Percentiles rank a stretch among this genome's conserved stretches.
Evolutionary conservation across 2,329 filamentous ascomycete genomes (phyloP).

Genomic region (Colletotrichum sp.): DNA sequence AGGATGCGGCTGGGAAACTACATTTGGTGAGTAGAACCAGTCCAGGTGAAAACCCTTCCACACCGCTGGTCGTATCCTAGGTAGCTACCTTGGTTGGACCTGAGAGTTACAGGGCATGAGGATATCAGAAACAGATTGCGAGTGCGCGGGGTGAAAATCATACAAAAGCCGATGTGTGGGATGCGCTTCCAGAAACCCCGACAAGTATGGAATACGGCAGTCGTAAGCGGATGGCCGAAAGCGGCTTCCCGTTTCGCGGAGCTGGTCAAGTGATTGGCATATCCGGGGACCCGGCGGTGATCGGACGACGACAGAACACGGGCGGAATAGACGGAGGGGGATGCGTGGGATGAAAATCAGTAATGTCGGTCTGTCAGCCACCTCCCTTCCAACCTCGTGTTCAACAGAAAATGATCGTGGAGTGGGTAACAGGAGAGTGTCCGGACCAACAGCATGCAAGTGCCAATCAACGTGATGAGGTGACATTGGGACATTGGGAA

Average conservation of each 20-base stretch:
- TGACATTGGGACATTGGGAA: background rate
- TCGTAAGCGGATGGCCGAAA: background rate
- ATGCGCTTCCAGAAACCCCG: background rate
- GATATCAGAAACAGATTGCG: too few relatives aligned
- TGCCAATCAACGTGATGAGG: background rate
- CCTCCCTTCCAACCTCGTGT: constrained; percentile 2
- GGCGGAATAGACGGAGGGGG: background rate
- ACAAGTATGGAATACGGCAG: background rate
- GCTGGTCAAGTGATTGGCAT: background rate
- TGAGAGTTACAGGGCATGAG: too few relatives aligned
- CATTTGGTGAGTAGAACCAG: too few relatives aligned
- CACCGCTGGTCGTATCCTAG: too few relatives aligned
- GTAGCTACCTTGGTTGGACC: too few relatives aligned
- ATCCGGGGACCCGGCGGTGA: background rate
- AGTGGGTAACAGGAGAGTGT: background rate
- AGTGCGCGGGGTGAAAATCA: too few relatives aligned
- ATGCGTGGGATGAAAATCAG: background rate
- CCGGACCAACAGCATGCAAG: background rate
- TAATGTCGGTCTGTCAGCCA: constrained; percentile 1
- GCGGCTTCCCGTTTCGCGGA: background rate
- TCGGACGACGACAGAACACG: background rate
- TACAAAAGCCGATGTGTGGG: too few relatives aligned
- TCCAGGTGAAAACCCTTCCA: too few relatives aligned
- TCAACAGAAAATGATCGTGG: background rate
- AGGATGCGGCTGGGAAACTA: too few relatives aligned